Evolutionary conservation across 1,284 basidiomycete species (phyloP), one percentile per base, ranked within the genome.

Genomic region (Sparassis latifolia): DNA sequence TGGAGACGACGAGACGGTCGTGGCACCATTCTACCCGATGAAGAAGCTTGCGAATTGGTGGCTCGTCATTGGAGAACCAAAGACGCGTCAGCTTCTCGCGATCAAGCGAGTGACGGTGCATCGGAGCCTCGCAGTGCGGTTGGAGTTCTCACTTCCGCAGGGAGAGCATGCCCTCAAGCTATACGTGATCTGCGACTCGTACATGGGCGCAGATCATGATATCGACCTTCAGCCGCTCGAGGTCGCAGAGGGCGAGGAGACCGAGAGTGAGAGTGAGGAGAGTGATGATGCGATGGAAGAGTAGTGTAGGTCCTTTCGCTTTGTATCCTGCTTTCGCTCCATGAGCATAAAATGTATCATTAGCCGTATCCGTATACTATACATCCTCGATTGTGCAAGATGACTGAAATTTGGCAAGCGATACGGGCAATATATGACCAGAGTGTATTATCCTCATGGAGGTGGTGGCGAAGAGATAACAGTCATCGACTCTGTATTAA

Each of bases 31-130:
- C 73, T 99, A 91, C 74, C 95, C 96, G 0, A 73, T 72, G 50
- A 86, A 86, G 66, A 98, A 98, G 77, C 82, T 95, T 68, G 84
- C 90, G 50, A 93, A 94, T 62, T 99, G 95, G 94, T 99, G 95
- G 95, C 75, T 98, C 32, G 93, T 98, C 38, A 79, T 98, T 4
- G 94, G 94, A 32, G 92, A 97, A 57, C 82, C 71, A 51, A 76
- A 67, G 62, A 85, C 73, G 58, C 80, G 78, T 53, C 86, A 89
- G 59, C 73, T 99, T 41, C 82, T 95, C 33, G 89, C 91, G 47
- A 97, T 99, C 78, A 97, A 98, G 73, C 89, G 89, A 52, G 90
- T 98, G 28, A 97, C 96, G 0, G 83, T 98, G 56, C 84, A 80
- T 61, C 84, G 83, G 60, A 84, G 74, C 55, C 76, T 97, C 10